phyloP scores from a whole-genome alignment of 2,329 filamentous ascomycete genomes.

The Colletotrichum zoysiae region DNA sequence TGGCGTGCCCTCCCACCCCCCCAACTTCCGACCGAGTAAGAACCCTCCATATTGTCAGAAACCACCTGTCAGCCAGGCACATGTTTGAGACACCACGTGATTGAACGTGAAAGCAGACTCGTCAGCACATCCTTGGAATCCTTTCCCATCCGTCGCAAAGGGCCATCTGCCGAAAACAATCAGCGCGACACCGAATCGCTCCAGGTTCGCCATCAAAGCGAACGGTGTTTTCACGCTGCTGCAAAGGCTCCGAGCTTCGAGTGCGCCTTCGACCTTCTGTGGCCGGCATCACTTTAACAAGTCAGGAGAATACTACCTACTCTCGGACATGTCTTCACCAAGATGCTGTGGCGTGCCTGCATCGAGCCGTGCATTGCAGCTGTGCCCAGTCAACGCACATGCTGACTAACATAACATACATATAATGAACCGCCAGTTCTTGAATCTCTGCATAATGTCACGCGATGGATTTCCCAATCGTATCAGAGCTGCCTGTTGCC shows the following conservation, averaged over 20 bases:
- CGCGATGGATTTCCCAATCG: too few relatives aligned
- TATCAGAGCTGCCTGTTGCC: too few relatives aligned
- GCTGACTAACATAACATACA: too few relatives aligned
- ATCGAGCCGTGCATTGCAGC: too few relatives aligned
- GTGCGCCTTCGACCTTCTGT: not conserved
- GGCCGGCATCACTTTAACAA: not conserved
- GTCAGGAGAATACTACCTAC: constrained; percentile 6
- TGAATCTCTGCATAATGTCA: not conserved
- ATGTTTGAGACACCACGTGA: constrained; percentile 18
- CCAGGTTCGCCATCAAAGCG: not conserved
- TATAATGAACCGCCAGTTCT: too few relatives aligned
- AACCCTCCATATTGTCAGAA: constrained; percentile 12
- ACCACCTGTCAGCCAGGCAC: not conserved
- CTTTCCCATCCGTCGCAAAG: not conserved
- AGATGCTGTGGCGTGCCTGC: too few relatives aligned
- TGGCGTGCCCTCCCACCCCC: too few relatives aligned
- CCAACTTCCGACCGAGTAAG: too few relatives aligned
- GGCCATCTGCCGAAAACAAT: not conserved
- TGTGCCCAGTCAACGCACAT: too few relatives aligned
- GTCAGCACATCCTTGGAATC: not conserved
- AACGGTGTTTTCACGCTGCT: too few relatives aligned
- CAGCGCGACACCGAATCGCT: constrained; percentile 3
- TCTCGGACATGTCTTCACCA: constrained; percentile 3
- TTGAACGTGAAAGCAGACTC: not conserved
- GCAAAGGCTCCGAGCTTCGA: not conserved